phyloP scores from a whole-genome alignment of 2,329 filamentous ascomycete genomes.

The Mollisiaceae sp. region DNA sequence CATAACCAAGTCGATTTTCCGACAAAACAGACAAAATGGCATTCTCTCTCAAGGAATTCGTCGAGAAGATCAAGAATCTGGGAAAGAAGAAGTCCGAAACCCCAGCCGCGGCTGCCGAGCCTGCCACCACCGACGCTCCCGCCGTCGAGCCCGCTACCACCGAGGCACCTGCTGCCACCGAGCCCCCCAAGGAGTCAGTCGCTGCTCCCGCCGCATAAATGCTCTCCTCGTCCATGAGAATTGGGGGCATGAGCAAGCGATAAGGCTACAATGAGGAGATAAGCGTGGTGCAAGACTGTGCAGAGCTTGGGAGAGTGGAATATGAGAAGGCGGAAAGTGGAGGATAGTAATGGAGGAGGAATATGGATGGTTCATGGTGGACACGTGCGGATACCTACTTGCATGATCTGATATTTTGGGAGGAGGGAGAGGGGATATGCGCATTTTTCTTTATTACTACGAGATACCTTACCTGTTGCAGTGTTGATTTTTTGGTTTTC shows the following conservation, averaged over 20 bases:
- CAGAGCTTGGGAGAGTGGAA: no score
- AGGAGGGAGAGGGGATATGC: background rate
- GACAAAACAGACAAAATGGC: background rate
- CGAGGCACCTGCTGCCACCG: background rate
- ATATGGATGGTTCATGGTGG: background rate
- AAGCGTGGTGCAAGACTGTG: no score
- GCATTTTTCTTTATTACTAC: background rate
- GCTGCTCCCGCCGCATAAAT: background rate
- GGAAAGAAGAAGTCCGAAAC: conserved; percentile 3
- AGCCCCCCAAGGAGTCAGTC: background rate
- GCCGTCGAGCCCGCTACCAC: background rate
- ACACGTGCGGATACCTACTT: background rate
- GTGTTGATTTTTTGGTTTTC: background rate
- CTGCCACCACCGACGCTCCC: background rate
- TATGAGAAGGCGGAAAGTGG: background rate
- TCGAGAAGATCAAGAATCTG: conserved; percentile 7
- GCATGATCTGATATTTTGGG: background rate
- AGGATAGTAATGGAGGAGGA: background rate
- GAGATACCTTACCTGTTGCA: conserved; percentile 2
- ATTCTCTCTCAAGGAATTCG: background rate
- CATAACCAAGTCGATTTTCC: no score
- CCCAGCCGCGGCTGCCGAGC: background rate
- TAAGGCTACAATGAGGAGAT: background rate
- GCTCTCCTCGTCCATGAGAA: background rate
- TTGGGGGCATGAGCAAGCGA: background rate